Evolutionary conservation across 148 eudicot genomes (phyloP), one percentile per base, ranked within the genome.

Genomic region (Persicaria tinctoria): DNA sequence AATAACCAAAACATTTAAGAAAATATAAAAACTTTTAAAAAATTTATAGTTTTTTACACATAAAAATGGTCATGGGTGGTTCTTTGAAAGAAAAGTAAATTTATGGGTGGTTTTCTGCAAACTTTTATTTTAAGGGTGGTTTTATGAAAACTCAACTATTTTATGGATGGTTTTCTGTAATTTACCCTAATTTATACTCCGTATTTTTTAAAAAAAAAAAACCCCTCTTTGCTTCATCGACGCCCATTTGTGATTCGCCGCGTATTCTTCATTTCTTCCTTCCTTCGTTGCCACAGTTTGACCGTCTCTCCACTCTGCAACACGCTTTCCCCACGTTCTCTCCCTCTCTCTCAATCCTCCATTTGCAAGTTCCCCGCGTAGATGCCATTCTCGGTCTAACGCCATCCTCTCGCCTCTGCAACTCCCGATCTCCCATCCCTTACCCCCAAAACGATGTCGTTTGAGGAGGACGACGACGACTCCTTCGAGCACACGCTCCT

Each of bases 401-500:
- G 3, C 53, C 46, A 13, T 41, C 48, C 70, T 66, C 70, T 66
- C 70, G 41, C 44, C 70, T 66, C 70, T 41, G 47, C 70, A 10
- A 63, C 45, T 45, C 45, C 68, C 4, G 41, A 32, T 32, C 41
- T 32, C 41, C 41, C 41, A 32, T 32, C 2, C 41, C 41, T 32
- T 32, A 32, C 41, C 0, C 70, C 47, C 3, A 51, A 78, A 53
- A 78, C 79, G 60, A 86, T 84, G 79, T 80, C 91, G 69, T 82
- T 79, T 73, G 90, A 83, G 60, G 81, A 85, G 3, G 96, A 86
- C 48, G 96, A 92, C 38, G 91, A 84, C 18, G 93, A 93, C 50
- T 82, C 99, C 18, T 90, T 95, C 85, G 93, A 90, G 82, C 99
- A 95, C 91, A 95, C 99, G 0, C 91, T 95, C 75, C 89, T 95